Evolutionary conservation across 495 filamentous ascomycete species (phyloP), one percentile per base, ranked within the genome.

Genomic region (Hypoxylon intermedium): DNA sequence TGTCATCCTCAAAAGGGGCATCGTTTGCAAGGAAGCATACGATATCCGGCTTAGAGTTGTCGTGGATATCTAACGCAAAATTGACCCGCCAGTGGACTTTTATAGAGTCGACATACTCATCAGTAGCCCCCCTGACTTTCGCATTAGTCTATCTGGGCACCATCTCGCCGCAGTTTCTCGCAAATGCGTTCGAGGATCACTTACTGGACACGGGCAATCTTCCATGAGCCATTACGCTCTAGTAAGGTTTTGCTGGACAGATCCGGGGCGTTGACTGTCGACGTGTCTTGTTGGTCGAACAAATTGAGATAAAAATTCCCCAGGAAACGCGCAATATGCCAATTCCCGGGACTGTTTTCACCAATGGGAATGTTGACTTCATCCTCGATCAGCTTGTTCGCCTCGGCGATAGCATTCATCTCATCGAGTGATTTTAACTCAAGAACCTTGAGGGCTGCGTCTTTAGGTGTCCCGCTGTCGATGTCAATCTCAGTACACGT

Each of bases 1-100:
- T 46, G n/a, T 46, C 26, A 33, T 46, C 43, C 24, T 31, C 24
- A 13, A 46, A 16, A n/a, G 43, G 4, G 43, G 24, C 26, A 18
- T 46, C 43, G 15, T 46, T 46, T 30, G 13, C 43, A 33, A 46
- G 23, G 6, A 46, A 46, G 26, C 43, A 46, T 30, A 46, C 26
- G 43, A 46, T 20, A 46, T 46, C 43, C 31, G 43, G 43, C 24
- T 9, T 16, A 19, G 43, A 46, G 11, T 46, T 46, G 26, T 46
- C 24, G 31, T 26, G 43, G 43, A 30, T 46, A 18, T 46, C 7
- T 31, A 46, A 30, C 24, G 26, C 31, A 46, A 30, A 30, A 46
- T 31, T 33, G 26, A 26, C 23, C 19, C 43, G 43, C 26, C 26
- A 43, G 41, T 43, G 20, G 11, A 43, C 26, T 21, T 43, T 43